Conservation (phyloP, 2,329 filamentous ascomycete genomes). For the Verruconis gallopava region DNA sequence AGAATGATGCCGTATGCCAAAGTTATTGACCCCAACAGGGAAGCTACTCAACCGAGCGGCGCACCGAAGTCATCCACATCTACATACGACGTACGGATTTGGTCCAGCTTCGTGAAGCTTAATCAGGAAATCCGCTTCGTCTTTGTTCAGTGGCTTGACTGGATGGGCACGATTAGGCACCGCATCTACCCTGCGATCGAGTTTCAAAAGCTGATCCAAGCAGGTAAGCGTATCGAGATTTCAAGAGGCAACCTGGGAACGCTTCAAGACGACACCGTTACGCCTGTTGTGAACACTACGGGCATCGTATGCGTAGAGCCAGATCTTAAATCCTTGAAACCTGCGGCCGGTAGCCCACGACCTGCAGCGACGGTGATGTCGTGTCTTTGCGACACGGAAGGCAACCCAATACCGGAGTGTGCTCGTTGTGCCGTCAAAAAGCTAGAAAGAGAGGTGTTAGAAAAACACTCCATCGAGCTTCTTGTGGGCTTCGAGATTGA, state of each 20-base stretch:
- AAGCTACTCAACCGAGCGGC: conserved; percentile 17
- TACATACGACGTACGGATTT: conserved; percentile 24
- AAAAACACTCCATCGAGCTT: conserved; percentile 42
- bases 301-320: conserved; percentile 57
- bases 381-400: conserved; percentile 48
- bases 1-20: not conserved
- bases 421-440: conserved; percentile 38
- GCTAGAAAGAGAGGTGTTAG: conserved; percentile 39
- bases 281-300: conserved; percentile 40
- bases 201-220: conserved; percentile 24
- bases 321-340: conserved; percentile 48
- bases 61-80: conserved; percentile 16
- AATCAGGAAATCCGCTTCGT: conserved; percentile 49
- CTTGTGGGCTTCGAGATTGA: conserved; percentile 73
- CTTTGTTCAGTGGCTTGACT: conserved; percentile 66
- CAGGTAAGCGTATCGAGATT: conserved; percentile 40
- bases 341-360: conserved; percentile 20
- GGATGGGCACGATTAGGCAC: conserved; percentile 54
- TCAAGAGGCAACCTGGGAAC: conserved; percentile 52
- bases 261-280: conserved; percentile 51
- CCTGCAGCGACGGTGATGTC: conserved; percentile 53
- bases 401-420: conserved; percentile 42
- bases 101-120: conserved; percentile 36
- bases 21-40: not conserved
- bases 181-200: conserved; percentile 51